These are phyloP conservation scores for Exophiala aquamarina DNA, from an alignment of 2,329 filamentous ascomycete genomes.

Conservation along the genomic window DNA sequence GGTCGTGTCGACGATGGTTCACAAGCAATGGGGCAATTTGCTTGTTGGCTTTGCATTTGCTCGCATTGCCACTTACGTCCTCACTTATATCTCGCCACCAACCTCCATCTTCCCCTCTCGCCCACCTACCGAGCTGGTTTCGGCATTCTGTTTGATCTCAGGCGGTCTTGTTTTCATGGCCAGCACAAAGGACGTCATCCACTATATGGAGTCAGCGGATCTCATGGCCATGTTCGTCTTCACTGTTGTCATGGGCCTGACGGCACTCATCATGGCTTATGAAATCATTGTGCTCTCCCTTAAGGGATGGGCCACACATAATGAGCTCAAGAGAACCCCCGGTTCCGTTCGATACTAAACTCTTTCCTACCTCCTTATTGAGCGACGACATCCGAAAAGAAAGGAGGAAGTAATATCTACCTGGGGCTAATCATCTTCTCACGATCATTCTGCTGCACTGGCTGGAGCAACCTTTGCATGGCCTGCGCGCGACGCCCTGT, in stretches of 20 bases:
- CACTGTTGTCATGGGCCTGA: constrained; percentile 81
- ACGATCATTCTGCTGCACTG: constrained; percentile 16
- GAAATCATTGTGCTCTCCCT: constrained; percentile 73
- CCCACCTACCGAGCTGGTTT: constrained; percentile 85
- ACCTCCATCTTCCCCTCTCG: constrained; percentile 76
- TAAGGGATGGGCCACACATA: constrained; percentile 77
- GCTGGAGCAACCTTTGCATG: constrained; percentile 8
- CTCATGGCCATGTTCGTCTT: constrained; percentile 93
- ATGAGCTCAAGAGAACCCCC: constrained; percentile 30
- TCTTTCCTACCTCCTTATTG: background rate
- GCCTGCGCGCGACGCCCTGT: constrained; percentile 10
- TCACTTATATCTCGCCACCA: constrained; percentile 77
- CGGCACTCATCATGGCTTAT: constrained; percentile 83
- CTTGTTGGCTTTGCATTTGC: constrained; percentile 78
- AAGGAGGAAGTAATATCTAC: constrained; percentile 9
- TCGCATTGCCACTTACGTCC: constrained; percentile 74
- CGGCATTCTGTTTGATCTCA: constrained; percentile 80
- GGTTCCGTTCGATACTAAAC: constrained; percentile 6
- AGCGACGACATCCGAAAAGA: constrained; percentile 1
- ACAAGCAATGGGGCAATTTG: constrained; percentile 89
- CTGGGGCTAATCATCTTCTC: constrained; percentile 8
- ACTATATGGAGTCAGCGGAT: constrained; percentile 71
- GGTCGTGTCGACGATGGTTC: constrained; percentile 86
- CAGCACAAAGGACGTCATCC: constrained; percentile 75
- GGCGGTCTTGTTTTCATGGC: constrained; percentile 92